Conservation (phyloP, 1,284 basidiomycete genomes). For the Ustilago curta region DNA sequence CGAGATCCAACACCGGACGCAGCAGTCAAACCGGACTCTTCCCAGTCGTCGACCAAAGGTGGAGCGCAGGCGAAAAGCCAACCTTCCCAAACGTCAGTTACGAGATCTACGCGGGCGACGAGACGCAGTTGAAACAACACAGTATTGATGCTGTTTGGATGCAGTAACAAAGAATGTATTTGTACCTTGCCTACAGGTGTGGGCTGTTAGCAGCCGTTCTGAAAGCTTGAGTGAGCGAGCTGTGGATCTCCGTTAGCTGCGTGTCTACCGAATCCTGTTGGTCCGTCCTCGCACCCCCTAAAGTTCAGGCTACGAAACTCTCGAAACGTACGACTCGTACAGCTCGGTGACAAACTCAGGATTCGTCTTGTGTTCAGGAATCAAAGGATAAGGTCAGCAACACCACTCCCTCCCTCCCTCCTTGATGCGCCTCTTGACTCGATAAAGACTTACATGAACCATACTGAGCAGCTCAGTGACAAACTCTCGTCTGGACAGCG, state of each 20-base stretch:
- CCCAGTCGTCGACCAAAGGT: not conserved
- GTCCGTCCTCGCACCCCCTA: not conserved
- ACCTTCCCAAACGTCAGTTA: not conserved
- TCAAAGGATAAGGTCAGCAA: constrained; percentile 12
- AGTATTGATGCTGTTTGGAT: too few relatives aligned
- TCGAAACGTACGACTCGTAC: constrained; percentile 49
- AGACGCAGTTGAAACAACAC: not conserved
- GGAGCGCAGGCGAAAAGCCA: not conserved
- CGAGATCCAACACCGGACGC: not conserved
- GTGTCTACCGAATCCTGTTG: too few relatives aligned
- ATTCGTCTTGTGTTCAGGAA: constrained; percentile 51
- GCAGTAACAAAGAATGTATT: too few relatives aligned
- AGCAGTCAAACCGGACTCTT: constrained; percentile 7
- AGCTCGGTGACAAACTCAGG: constrained; percentile 57
- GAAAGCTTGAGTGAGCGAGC: too few relatives aligned
- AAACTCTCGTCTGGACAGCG: constrained; percentile 75
- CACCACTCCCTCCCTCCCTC: too few relatives aligned
- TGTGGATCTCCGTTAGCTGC: too few relatives aligned
- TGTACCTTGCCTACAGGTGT: too few relatives aligned
- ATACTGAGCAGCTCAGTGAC: constrained; percentile 77
- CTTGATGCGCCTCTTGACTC: not conserved
- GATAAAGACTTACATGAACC: constrained; percentile 75
- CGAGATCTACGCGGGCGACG: constrained; percentile 3
- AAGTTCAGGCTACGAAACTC: constrained; percentile 1
- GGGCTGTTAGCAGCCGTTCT: too few relatives aligned